Conservation (phyloP, 768 basidiomycete genomes). For the Mrakia hoshinonis region DNA sequence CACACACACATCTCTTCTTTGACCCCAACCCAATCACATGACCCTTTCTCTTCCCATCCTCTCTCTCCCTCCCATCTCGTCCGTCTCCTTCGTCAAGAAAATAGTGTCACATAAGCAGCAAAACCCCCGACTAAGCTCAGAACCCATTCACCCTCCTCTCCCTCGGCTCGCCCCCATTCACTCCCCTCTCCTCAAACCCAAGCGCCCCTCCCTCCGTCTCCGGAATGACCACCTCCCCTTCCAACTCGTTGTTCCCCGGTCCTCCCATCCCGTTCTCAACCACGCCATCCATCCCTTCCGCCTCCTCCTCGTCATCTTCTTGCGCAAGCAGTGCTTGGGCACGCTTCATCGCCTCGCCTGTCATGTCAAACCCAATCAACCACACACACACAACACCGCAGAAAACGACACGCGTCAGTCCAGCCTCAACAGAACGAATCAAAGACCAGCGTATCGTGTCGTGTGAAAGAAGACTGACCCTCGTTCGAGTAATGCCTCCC, state of each 20-base stretch:
- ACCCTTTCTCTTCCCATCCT: too few relatives aligned
- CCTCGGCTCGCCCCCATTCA: not conserved
- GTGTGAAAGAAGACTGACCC: conserved; percentile 59
- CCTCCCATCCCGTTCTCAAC: conserved; percentile 34
- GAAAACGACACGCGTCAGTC: conserved; percentile 24
- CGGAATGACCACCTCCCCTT: not conserved
- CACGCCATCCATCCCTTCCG: conserved; percentile 36
- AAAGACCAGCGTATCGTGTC: conserved; percentile 47
- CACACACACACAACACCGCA: too few relatives aligned
- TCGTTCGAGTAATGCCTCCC: conserved; percentile 80
- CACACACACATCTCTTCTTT: too few relatives aligned
- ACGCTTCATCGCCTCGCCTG: conserved; percentile 44
- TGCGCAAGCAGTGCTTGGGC: conserved; percentile 57
- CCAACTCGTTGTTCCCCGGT: conserved; percentile 4
- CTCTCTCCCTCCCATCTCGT: too few relatives aligned
- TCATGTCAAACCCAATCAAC: too few relatives aligned
- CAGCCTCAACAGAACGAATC: not conserved
- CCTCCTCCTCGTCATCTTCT: conserved; percentile 50
- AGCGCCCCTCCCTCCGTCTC: not conserved
- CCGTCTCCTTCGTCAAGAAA: too few relatives aligned
- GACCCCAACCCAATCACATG: too few relatives aligned
- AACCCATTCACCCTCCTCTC: conserved; percentile 12
- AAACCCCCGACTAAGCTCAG: too few relatives aligned
- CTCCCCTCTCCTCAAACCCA: conserved; percentile 1
- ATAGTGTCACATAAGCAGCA: too few relatives aligned